These are phyloP conservation scores for Ogataea saltuana DNA, from an alignment of 805 yeast genomes.

Conservation along the genomic window DNA sequence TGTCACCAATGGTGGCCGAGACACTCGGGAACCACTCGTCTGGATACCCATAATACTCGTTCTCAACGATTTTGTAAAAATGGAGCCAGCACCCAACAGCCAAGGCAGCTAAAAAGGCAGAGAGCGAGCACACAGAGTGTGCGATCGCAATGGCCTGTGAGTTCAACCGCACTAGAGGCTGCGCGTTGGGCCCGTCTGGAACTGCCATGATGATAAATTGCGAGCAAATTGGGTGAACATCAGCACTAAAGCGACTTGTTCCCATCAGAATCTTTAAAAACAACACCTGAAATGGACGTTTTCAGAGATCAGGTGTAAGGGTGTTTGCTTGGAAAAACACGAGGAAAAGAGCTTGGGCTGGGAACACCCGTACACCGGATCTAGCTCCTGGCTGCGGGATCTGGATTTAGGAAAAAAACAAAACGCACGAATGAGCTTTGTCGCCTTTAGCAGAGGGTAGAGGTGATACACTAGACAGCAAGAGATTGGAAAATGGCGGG, in stretches of 20 bases:
- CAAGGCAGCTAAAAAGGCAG: slow-evolving; percentile 77
- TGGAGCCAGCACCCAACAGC: slow-evolving; percentile 75
- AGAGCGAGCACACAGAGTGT: slow-evolving; percentile 69
- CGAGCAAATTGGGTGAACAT: neutral
- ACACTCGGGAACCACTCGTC: slow-evolving; percentile 99
- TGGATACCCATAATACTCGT: slow-evolving; percentile 87
- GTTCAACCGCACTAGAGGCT: slow-evolving; percentile 43
- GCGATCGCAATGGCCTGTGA: slow-evolving; percentile 69
- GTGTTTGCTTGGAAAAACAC: neutral
- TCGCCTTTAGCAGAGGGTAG: no score
- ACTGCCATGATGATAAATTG: slow-evolving; percentile 8
- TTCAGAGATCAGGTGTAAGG: neutral
- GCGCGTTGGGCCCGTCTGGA: slow-evolving; percentile 13
- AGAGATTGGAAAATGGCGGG: neutral
- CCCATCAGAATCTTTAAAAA: slow-evolving; percentile 3
- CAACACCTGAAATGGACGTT: slow-evolving; percentile 6
- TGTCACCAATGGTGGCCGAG: slow-evolving; percentile 94
- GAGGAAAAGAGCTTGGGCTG: no score
- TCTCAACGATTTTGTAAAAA: slow-evolving; percentile 83
- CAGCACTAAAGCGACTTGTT: neutral
- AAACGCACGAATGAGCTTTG: neutral
- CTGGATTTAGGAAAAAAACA: neutral
- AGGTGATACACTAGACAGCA: neutral
- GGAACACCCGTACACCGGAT: neutral
- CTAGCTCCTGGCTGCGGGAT: neutral